Conservation (phyloP, 1,139 yeast species). For the Meyerozyma smithsonii region DNA sequence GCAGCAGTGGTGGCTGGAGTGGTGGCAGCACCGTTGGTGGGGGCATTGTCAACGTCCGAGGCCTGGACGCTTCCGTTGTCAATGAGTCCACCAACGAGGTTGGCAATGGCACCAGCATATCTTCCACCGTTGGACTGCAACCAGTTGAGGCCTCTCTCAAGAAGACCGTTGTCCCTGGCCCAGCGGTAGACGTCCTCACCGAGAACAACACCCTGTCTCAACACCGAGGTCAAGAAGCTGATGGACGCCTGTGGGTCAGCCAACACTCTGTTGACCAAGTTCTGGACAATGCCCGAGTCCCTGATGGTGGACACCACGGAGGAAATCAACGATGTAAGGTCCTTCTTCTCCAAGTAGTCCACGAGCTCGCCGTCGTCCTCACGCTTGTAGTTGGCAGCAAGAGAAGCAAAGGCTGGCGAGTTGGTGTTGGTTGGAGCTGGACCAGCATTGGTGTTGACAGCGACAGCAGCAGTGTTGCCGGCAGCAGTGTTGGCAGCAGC, state of each 20-base stretch:
- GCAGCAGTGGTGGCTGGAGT: slow-evolving; percentile 6
- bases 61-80: slow-evolving; percentile 11
- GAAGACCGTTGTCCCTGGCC: slow-evolving; percentile 38
- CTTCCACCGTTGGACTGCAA: slow-evolving; percentile 28
- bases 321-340: slow-evolving; percentile 24
- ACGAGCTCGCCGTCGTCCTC: slow-evolving; percentile 11
- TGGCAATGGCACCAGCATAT: slow-evolving; percentile 25
- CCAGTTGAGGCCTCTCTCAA: slow-evolving; percentile 27
- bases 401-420: slow-evolving; percentile 2
- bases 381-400: slow-evolving; percentile 19
- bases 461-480: slow-evolving; percentile 12
- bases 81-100: slow-evolving; percentile 18
- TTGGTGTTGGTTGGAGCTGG: slow-evolving; percentile 10
- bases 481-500: slow-evolving; percentile 16
- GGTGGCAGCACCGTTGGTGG: slow-evolving; percentile 6
- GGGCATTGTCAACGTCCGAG: slow-evolving; percentile 12
- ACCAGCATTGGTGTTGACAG: slow-evolving; percentile 11
- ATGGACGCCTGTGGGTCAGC: slow-evolving; percentile 36
- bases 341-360: slow-evolving; percentile 36
- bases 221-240: slow-evolving; percentile 29
- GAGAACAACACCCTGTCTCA: slow-evolving; percentile 30
- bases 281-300: slow-evolving; percentile 32
- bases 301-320: slow-evolving; percentile 26
- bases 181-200: slow-evolving; percentile 34
- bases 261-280: slow-evolving; percentile 30